Evolutionary conservation across 768 basidiomycete genomes (phyloP).

Genomic region (Tricholoma hemisulphureum): DNA sequence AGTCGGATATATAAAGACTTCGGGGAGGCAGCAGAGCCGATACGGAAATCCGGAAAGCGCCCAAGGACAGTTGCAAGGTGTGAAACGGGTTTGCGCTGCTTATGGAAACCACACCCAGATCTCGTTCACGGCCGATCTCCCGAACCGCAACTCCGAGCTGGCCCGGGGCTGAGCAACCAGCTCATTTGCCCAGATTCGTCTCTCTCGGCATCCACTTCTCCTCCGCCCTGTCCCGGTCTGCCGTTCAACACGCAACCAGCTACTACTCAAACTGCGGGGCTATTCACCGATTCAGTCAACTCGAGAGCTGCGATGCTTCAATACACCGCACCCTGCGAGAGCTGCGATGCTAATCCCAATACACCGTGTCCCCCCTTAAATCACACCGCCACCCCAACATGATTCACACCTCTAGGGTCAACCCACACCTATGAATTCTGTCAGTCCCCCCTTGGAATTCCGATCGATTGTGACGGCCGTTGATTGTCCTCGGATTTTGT

Average conservation of each 20-base stretch:
- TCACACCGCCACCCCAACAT: neutral
- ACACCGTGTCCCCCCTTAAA: too few relatives aligned
- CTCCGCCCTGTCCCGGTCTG: neutral
- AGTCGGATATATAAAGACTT: conserved; percentile 32
- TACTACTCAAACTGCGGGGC: neutral
- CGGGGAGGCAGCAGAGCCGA: conserved; percentile 33
- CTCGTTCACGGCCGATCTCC: conserved; percentile 22
- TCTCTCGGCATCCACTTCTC: conserved; percentile 16
- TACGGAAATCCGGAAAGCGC: conserved; percentile 30
- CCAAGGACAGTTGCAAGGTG: conserved; percentile 12
- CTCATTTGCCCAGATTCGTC: conserved; percentile 8
- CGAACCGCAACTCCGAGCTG: conserved; percentile 19
- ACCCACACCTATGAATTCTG: neutral
- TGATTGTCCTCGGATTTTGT: neutral
- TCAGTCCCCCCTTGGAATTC: neutral
- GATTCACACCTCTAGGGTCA: too few relatives aligned
- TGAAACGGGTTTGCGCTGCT: conserved; percentile 12
- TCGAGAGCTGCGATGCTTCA: too few relatives aligned
- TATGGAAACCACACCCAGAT: conserved; percentile 18
- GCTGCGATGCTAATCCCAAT: too few relatives aligned
- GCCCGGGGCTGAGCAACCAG: neutral
- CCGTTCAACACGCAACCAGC: conserved; percentile 13
- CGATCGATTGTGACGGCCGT: neutral
- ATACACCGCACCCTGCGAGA: too few relatives aligned
- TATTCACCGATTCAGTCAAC: too few relatives aligned